Evolutionary conservation across 1,139 yeast genomes (phyloP).

Genomic region (Taphrina wiesneri): DNA sequence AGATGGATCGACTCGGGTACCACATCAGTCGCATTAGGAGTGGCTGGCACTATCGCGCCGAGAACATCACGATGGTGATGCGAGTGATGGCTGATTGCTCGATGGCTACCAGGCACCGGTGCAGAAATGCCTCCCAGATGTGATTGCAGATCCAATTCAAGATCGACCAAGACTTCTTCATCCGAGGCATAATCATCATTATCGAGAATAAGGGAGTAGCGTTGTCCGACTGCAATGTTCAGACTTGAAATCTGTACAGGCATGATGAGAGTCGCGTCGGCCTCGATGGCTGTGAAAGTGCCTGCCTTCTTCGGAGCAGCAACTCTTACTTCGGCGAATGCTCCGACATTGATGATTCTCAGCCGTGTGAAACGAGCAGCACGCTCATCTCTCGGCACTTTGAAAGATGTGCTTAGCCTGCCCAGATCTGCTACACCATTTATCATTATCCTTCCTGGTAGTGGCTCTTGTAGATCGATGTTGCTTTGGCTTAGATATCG

Average conservation of each 20-base stretch:
- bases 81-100: not conserved
- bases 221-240: constrained; percentile 64
- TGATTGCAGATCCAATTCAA: constrained; percentile 41
- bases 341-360: constrained; percentile 45
- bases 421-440: not conserved
- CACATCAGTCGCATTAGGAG: not conserved
- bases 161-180: constrained; percentile 40
- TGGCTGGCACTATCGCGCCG: not conserved
- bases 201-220: constrained; percentile 61
- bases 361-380: constrained; percentile 40
- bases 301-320: not conserved
- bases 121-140: constrained; percentile 9
- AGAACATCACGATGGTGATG: not conserved
- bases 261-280: constrained; percentile 64
- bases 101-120: not conserved
- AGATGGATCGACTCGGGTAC: not conserved
- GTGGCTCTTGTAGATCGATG: constrained; percentile 41
- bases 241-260: constrained; percentile 56
- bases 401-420: constrained; percentile 38
- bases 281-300: constrained; percentile 52
- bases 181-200: constrained; percentile 53
- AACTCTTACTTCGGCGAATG: constrained; percentile 50
- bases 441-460: not conserved
- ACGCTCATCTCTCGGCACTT: constrained; percentile 42
- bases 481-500: constrained; percentile 50